These are phyloP conservation scores for Taxillus chinensis DNA, from an alignment of 164 flowering plant species.

Conservation along the genomic window DNA sequence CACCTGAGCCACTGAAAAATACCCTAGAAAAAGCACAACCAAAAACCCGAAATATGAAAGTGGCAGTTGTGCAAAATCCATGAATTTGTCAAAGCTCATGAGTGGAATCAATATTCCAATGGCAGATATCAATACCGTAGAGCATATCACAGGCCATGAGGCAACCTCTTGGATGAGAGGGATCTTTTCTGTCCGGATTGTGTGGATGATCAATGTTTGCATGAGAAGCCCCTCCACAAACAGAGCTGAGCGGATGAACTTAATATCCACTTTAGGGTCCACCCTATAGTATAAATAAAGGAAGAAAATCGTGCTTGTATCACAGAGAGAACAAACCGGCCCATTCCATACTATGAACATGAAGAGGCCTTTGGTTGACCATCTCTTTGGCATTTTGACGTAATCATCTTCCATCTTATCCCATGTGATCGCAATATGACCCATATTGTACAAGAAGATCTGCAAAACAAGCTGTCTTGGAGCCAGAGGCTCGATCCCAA, in stretches of 20 bases:
- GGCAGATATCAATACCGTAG: slow-evolving; percentile 43
- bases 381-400: slow-evolving; percentile 39
- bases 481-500: slow-evolving; percentile 51
- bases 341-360: slow-evolving; percentile 65
- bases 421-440: slow-evolving; percentile 76
- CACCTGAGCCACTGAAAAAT: slow-evolving; percentile 49
- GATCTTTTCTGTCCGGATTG: slow-evolving; percentile 66
- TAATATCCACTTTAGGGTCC: neutral
- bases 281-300: slow-evolving; percentile 33
- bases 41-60: slow-evolving; percentile 58
- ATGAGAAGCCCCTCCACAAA: slow-evolving; percentile 68
- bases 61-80: slow-evolving; percentile 42
- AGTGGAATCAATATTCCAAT: slow-evolving; percentile 49
- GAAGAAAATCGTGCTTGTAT: slow-evolving; percentile 36
- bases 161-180: slow-evolving; percentile 66
- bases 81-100: slow-evolving; percentile 37
- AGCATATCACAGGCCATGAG: slow-evolving; percentile 61
- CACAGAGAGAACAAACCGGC: slow-evolving; percentile 54
- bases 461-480: slow-evolving; percentile 64
- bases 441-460: slow-evolving; percentile 49
- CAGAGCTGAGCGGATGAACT: slow-evolving; percentile 47
- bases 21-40: slow-evolving; percentile 49
- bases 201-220: slow-evolving; percentile 68
- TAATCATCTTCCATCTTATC: slow-evolving; percentile 67
- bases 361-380: slow-evolving; percentile 46